Base-by-base conservation (phyloP, 441 rosid genomes). In the Brassica balearica region DNA sequence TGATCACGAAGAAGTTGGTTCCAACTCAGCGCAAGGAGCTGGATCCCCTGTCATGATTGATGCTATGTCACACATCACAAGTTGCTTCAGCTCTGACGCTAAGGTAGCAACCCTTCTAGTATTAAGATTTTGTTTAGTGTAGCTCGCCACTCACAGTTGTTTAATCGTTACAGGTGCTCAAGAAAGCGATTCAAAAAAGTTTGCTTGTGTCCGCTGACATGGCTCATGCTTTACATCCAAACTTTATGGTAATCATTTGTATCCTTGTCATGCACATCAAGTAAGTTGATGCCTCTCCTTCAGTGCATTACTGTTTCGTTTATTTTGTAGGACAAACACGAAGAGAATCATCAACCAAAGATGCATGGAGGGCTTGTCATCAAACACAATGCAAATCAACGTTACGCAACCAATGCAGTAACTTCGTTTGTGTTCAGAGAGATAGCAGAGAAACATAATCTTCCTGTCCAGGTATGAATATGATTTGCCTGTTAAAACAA, bases 221-320 rank as follows among this genome's bases (percentile, higher is more conserved):
- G 99, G 98, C 98, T 2, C 98, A 94, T 83, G 98, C 98, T 82
- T 82, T 94, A 22, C 99, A 96, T 84, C 98, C 99, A 41, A 96
- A 96, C 84, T 96, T 88, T 73, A 85, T 81, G 93, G 98, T 94
- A 80, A 69, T 27, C 66, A 46, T 17, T 2, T 56, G 2, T 71
- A 1, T n/a, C 8, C 43, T 34, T 17, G 14, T 61, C 7, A 12
- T 25, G 38, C 68, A 51, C 71, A 53, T 68, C 19, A 27, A 41
- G 25, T 19, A 17, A 64, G 55, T 10, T 34, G n/a, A 55, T 56
- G 41, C 8, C n/a, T 77, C 32, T 55, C 65, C 38, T 11, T 78
- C 36, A 61, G 14, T 68, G 62, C 74, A 51, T 69, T 64, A 29
- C 12, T 38, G 41, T 51, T 69, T 65, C 69, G 25, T 73, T 77